Base-by-base conservation (phyloP, 345 rosid genomes). In the Heritiera fomes region DNA sequence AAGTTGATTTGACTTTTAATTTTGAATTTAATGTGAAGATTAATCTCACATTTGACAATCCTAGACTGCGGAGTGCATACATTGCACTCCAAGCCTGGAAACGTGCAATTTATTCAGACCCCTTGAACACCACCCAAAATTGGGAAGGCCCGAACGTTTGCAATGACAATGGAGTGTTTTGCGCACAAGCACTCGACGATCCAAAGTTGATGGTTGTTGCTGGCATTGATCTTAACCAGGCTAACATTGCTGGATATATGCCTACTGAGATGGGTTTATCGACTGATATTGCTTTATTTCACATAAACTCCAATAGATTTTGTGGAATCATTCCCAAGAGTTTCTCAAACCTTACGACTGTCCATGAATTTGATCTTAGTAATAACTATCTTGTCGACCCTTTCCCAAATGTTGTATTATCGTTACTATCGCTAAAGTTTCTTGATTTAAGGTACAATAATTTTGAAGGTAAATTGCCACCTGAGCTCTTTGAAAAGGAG, bases 311-410 rank as follows among this genome's bases (percentile, higher is more conserved):
- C 0, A 92, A 92, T 82, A 74, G 97, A 18, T 91, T 92, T 32
- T 94, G 98, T 70, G 98, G 97, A 40, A 85, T 92, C 77, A 77
- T 94, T 34, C 98, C 98, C 2, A 78, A 80, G 64, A 89, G 87
- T 82, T 18, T 94, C 0, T 75, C 83, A 15, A 88, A 80, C 68
- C 84, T 92, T 41, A 82, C 32, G 10, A 72, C 87, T 32, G 87
- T 92, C 89, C 75, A 82, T 15, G 98, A 94, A 83, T 91, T 92
- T 34, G 98, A 94, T 80, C 82, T 92, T 70, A 92, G 96, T 78
- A 94, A 90, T 83, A 94, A 94, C 79, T 85, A 96, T 0, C 88
- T 94, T 7, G 98, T 90, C 6, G 97, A 95, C 5, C 41, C 76
- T 15, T 93, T 93, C 84, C 96, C 98, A 0, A 20, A 45, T 0